Evolutionary conservation across 352 stramenopile species (phyloP).

Genomic region (Phytophthora syringae): DNA sequence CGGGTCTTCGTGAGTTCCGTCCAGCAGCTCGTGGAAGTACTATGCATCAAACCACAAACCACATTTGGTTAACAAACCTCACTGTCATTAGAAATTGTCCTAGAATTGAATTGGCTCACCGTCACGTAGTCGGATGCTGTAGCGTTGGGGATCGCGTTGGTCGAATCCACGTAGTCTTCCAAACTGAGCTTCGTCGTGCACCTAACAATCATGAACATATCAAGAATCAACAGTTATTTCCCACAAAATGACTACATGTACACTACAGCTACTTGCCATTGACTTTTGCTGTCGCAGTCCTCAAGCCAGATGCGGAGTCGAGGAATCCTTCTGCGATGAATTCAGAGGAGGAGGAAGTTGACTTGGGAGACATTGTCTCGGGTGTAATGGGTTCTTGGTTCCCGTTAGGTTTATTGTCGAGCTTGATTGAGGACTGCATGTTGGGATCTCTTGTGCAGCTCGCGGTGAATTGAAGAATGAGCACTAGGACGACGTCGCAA

Average conservation of each 20-base stretch:
- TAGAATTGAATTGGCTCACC: too few relatives aligned
- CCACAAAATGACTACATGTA: too few relatives aligned
- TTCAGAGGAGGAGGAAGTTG: slow-evolving; percentile 4
- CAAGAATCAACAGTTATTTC: too few relatives aligned
- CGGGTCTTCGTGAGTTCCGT: neutral
- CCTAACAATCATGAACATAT: too few relatives aligned
- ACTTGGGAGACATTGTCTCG: slow-evolving; percentile 8
- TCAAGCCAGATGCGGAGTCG: slow-evolving; percentile 21
- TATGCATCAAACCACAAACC: neutral
- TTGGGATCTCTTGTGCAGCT: neutral
- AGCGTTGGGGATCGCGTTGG: slow-evolving; percentile 7
- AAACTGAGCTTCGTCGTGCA: neutral
- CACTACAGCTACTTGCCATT: slow-evolving; percentile 22
- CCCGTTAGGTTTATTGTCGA: neutral
- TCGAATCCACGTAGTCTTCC: neutral
- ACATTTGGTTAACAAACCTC: too few relatives aligned
- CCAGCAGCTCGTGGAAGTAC: slow-evolving; percentile 15
- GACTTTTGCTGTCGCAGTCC: slow-evolving; percentile 15
- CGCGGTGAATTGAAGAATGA: slow-evolving; percentile 5
- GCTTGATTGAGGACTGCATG: neutral
- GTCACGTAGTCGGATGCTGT: neutral
- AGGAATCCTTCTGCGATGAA: neutral
- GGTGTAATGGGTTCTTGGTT: neutral
- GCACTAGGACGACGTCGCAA: neutral
- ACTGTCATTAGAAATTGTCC: too few relatives aligned